Evolutionary conservation across 2,329 filamentous ascomycete species (phyloP).

Genomic region (Hypoxylon sp.): DNA sequence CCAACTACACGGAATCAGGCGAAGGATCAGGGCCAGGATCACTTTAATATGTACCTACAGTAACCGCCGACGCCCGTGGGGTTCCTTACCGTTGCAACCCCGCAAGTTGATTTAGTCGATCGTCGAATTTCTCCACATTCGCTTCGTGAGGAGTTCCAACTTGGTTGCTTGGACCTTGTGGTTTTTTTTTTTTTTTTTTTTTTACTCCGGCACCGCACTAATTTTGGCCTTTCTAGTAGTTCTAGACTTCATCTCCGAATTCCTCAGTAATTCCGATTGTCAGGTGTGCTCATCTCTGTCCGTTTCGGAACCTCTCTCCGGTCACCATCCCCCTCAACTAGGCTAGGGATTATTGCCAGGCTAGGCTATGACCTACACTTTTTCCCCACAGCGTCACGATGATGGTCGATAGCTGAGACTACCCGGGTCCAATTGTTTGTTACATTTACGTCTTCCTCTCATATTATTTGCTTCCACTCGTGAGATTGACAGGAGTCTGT

Average conservation of each 20-base stretch:
- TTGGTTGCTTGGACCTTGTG: slow-evolving; percentile 29
- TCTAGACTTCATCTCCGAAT: slow-evolving; percentile 42
- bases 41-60: slow-evolving; percentile 39
- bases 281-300: slow-evolving; percentile 33
- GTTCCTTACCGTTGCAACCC: slow-evolving; percentile 35
- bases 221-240: slow-evolving; percentile 34
- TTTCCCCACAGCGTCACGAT: slow-evolving; percentile 45
- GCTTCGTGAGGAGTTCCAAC: slow-evolving; percentile 27
- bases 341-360: slow-evolving; percentile 8
- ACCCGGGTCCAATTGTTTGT: slow-evolving; percentile 21
- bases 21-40: slow-evolving; percentile 9
- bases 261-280: slow-evolving; percentile 21
- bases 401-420: slow-evolving; percentile 32
- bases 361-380: slow-evolving; percentile 32
- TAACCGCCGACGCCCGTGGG: slow-evolving; percentile 29
- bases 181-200: slow-evolving; percentile 4
- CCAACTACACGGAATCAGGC: slow-evolving; percentile 22
- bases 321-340: slow-evolving; percentile 31
- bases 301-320: slow-evolving; percentile 42
- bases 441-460: slow-evolving; percentile 23
- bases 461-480: slow-evolving; percentile 10
- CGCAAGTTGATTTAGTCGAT: slow-evolving; percentile 40
- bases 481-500: slow-evolving; percentile 24
- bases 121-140: slow-evolving; percentile 40
- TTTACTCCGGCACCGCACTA: slow-evolving; percentile 26